These are phyloP conservation scores for Acorus calamus DNA, from an alignment of 106 monocot genomes.

Conservation along the genomic window DNA sequence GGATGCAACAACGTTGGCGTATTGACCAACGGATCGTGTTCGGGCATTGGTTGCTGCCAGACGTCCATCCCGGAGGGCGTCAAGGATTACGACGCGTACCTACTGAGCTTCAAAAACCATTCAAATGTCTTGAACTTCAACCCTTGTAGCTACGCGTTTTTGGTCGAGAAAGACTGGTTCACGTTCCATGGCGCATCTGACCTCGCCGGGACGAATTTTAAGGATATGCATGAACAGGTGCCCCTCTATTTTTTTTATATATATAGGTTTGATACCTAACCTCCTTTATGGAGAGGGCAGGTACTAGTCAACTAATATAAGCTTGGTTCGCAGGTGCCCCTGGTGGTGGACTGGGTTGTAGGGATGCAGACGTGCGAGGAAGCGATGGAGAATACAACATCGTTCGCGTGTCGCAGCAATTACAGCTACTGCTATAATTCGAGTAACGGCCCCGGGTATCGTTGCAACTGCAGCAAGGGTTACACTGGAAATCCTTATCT, in stretches of 20 bases:
- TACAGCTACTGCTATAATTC: slow-evolving; percentile 16
- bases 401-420: slow-evolving; percentile 22
- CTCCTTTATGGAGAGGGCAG: too few species aligned
- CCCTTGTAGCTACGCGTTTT: slow-evolving; percentile 8
- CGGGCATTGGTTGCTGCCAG: slow-evolving; percentile 18
- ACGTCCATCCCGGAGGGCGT: slow-evolving; percentile 5
- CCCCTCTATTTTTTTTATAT: too few species aligned
- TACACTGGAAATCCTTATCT: slow-evolving; percentile 28
- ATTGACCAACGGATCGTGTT: not conserved
- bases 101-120: not conserved
- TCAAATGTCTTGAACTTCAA: not conserved
- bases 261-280: too few species aligned
- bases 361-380: not conserved
- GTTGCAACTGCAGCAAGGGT: slow-evolving; percentile 21
- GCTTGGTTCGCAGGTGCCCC: not conserved
- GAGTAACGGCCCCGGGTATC: slow-evolving; percentile 14
- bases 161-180: slow-evolving; percentile 2
- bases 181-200: not conserved
- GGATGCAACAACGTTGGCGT: not conserved
- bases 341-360: slow-evolving; percentile 9
- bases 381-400: slow-evolving; percentile 2
- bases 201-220: not conserved
- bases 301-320: too few species aligned
- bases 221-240: too few species aligned
- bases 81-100: not conserved